phyloP scores from a whole-genome alignment of 495 filamentous ascomycete species.

The Penicillium paxilli region DNA sequence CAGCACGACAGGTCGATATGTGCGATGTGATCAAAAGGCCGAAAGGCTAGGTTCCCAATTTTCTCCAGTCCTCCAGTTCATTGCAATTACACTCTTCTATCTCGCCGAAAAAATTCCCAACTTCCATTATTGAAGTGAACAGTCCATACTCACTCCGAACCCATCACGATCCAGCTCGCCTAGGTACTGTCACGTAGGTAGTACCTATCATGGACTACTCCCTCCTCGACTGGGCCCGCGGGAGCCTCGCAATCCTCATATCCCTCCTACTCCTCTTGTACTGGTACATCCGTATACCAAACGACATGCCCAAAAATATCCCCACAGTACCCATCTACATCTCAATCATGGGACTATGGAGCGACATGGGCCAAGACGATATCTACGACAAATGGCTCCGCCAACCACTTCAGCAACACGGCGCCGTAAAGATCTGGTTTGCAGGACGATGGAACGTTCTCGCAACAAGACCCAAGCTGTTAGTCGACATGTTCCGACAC shows the following conservation, averaged over 20 bases:
- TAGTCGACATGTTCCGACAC: conserved; percentile 48
- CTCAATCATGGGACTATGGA: conserved; percentile 33
- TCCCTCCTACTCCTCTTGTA: conserved; percentile 12
- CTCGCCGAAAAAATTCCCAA: too few relatives aligned
- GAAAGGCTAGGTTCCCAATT: too few relatives aligned
- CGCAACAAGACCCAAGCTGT: conserved; percentile 31
- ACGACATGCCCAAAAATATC: conserved; percentile 25
- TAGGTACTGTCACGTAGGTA: too few relatives aligned
- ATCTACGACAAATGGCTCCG: conserved; percentile 34
- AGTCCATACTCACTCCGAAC: too few relatives aligned
- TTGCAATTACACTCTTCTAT: too few relatives aligned
- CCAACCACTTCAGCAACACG: conserved; percentile 30
- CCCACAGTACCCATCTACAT: conserved; percentile 36
- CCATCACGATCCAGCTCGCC: too few relatives aligned
- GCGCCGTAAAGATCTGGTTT: conserved; percentile 48
- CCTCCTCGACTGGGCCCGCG: conserved; percentile 1
- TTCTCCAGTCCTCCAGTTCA: too few relatives aligned
- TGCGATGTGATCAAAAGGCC: background rate
- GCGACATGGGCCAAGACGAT: conserved; percentile 32
- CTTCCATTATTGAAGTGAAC: too few relatives aligned
- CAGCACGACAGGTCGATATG: background rate
- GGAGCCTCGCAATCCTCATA: conserved; percentile 5
- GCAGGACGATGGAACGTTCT: conserved; percentile 44
- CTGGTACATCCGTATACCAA: conserved; percentile 26
- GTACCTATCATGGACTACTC: background rate